Base-by-base conservation (phyloP, 192 early-diverging fungal species). In the Backusella westeae region DNA sequence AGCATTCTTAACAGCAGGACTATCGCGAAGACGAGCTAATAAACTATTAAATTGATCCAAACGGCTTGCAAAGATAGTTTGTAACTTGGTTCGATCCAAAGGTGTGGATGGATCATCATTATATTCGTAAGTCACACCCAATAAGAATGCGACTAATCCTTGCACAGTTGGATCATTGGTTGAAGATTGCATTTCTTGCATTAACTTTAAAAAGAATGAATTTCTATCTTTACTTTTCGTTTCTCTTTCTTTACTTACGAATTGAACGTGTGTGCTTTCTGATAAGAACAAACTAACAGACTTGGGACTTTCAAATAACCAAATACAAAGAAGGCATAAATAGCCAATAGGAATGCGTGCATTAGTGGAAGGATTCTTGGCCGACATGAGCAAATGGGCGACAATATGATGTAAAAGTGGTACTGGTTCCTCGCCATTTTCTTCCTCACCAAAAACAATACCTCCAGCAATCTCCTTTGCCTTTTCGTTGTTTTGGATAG, bases 141-240 rank as follows among this genome's bases (percentile, higher is more conserved):
- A 82, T 35, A 97, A 78, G 80, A 93, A 97, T 4, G 96, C 95
- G 3, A 94, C 89, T 52, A 98, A 82, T 9, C 98, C 97, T 84
- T 99, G 98, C 0, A 96, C 91, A 49, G 95, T 82, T 29, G 94
- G 89, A 73, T 96, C 93, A 39, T 93, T 89, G 8, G 92, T 90
- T 38, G 97, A 94, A 0, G 94, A 92, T 67, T 95, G 93, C 65
- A 99, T 93, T 82, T 95, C 90, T 79, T 96, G 94, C 17, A 98
- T 95, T 34, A 99, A 80, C 94, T 96, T n/a, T 2, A 67, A 73
- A 14, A 34, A 49, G 5, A 29, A 26, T 49, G 21, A 10, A 53
- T 53, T 1, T 29, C 1, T 32, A 1, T 23, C 19, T 29, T 69
- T 59, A 21, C 38, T 10, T 29, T 63, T 29, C 12, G 3, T 14